Base-by-base conservation (phyloP, 1,139 yeast species). In the Blastobotrys petasosporus region DNA sequence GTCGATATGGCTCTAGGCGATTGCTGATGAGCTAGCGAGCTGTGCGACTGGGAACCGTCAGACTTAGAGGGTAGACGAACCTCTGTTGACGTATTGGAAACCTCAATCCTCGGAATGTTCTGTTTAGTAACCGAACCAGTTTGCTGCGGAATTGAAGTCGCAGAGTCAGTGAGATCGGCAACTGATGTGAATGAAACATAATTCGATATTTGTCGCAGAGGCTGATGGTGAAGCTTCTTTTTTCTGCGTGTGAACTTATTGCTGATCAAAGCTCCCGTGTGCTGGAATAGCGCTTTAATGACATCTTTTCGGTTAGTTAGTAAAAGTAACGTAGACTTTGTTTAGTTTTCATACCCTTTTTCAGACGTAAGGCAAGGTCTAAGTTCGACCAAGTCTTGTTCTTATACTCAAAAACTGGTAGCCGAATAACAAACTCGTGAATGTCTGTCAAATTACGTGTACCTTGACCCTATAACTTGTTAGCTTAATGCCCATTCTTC, bases 321-420 rank as follows among this genome's bases (percentile, higher is more conserved):
- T 20, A 12, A 12, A 33, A 8, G 23, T 33, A 32, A n/a, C n/a
- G n/a, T n/a, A n/a, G n/a, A n/a, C n/a, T n/a, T n/a, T n/a, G n/a
- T n/a, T 25, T 32, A 13, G 44, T 31, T 13, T 13, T 4, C 43
- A 17, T 33, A 42, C 44, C 66, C 52, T 79, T 82, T 60, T 81
- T 77, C 44, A 87, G 60, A 37, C 79, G 74, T 46, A 76, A 65
- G 29, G 82, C 74, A 41, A 87, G 70, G 50, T 88, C 97, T 52
- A 83, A 78, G 42, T 78, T 78, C 1, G 94, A 80, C 94, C 95
- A 85, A 29, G 86, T 69, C 66, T 80, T 81, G 63, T 86, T 77
- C 39, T 63, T 63, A 59, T 85, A 84, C 49, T 69, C 73, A 39
- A 87, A 66, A n/a, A 66, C 67, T 0, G 96, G 96, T 35, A 86